These are phyloP conservation scores for Lagerstroemia speciosa DNA, from an alignment of 345 rosid genomes.

Conservation along the genomic window DNA sequence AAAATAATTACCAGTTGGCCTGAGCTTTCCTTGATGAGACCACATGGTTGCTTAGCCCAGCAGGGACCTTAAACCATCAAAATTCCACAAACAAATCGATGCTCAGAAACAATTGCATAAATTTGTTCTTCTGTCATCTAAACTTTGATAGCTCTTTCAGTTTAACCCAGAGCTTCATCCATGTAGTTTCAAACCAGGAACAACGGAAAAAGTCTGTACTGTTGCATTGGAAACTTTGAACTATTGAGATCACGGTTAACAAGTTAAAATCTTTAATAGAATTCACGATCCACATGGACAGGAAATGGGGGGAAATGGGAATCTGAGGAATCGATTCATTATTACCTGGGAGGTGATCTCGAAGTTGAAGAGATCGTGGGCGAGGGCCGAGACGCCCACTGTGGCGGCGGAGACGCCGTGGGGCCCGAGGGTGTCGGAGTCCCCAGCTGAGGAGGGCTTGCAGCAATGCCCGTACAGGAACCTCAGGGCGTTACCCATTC, in stretches of 20 bases:
- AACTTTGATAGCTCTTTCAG: not conserved
- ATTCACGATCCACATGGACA: not conserved
- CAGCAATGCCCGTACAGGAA: slow-evolving; percentile 36
- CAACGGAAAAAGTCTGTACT: not conserved
- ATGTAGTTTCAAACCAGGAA: not conserved
- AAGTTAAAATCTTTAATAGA: not conserved
- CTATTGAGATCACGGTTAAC: not conserved
- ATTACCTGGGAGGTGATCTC: slow-evolving; percentile 65
- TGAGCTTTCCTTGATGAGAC: slow-evolving; percentile 80
- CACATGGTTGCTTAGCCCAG: slow-evolving; percentile 53
- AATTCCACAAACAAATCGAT: not conserved
- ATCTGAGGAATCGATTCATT: not conserved
- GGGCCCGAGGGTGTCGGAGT: slow-evolving; percentile 26
- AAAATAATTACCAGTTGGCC: slow-evolving; percentile 59
- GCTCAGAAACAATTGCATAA: not conserved
- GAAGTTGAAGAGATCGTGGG: slow-evolving; percentile 61
- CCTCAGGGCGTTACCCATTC: slow-evolving; percentile 51
- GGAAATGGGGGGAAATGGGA: not conserved
- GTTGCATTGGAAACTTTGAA: not conserved
- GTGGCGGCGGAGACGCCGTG: slow-evolving; percentile 48
- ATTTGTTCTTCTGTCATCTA: not conserved
- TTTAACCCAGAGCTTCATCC: not conserved
- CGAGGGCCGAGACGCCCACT: slow-evolving; percentile 70
- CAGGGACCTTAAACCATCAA: slow-evolving; percentile 53
- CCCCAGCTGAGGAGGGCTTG: slow-evolving; percentile 32